Conservation (phyloP, 768 basidiomycete species). For the Panaeolus cyanescens region DNA sequence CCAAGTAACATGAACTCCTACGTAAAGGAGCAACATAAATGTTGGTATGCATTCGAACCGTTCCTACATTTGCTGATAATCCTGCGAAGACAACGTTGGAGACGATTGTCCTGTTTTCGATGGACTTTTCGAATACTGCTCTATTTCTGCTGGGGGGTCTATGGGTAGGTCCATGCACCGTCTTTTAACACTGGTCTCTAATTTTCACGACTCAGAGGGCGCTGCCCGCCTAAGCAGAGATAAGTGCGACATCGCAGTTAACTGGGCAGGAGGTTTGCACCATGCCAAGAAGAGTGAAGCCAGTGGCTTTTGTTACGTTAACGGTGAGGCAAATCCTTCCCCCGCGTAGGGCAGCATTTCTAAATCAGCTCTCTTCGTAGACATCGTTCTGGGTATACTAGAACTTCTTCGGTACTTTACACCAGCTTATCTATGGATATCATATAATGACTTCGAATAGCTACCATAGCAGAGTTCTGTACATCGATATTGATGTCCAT, state of each 20-base stretch:
- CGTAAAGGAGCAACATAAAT: conserved; percentile 95
- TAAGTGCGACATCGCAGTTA: conserved; percentile 98
- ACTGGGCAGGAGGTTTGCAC: conserved; percentile 98
- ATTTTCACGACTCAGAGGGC: conserved; percentile 67
- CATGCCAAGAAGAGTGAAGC: conserved; percentile 99
- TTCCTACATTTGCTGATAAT: neutral
- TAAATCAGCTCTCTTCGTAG: conserved; percentile 39
- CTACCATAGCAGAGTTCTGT: conserved; percentile 92
- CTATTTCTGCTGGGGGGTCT: conserved; percentile 98
- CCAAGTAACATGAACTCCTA: conserved; percentile 95
- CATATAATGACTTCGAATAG: conserved; percentile 34
- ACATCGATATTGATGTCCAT: conserved; percentile 98
- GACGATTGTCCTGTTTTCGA: conserved; percentile 99
- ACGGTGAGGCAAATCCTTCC: conserved; percentile 55
- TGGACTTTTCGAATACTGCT: conserved; percentile 97
- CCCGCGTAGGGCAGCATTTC: neutral
- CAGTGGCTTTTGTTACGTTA: conserved; percentile 98
- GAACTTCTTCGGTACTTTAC: conserved; percentile 77
- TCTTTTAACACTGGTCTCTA: conserved; percentile 9
- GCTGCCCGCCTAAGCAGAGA: conserved; percentile 93
- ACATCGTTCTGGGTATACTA: conserved; percentile 95
- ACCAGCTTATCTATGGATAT: neutral
- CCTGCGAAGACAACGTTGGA: conserved; percentile 83
- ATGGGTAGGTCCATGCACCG: conserved; percentile 72
- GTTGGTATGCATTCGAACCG: conserved; percentile 41